Evolutionary conservation across 345 rosid species (phyloP).

Genomic region (Turnera subulata): DNA sequence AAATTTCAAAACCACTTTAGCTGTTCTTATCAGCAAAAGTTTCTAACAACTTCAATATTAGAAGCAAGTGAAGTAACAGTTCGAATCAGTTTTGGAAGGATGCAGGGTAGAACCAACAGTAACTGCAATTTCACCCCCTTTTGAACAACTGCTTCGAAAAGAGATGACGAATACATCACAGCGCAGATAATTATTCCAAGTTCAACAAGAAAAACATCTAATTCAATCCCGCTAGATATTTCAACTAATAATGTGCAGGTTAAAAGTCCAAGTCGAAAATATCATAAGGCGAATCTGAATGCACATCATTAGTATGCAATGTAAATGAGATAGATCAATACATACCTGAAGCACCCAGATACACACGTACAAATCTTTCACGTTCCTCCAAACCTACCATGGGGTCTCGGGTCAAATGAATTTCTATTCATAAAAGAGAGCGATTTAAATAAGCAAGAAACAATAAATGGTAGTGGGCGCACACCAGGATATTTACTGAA

Average conservation of each 20-base stretch:
- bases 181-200: background rate
- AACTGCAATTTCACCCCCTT: background rate
- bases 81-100: background rate
- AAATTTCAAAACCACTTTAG: too few species aligned
- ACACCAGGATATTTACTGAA: conserved; percentile 27
- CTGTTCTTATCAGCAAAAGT: too few species aligned
- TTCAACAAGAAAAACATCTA: background rate
- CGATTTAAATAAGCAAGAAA: background rate
- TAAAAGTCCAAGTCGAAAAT: background rate
- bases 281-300: background rate
- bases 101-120: background rate
- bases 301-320: background rate
- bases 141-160: background rate
- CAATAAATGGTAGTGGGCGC: background rate
- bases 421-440: background rate
- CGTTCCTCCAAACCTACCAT: conserved; percentile 71
- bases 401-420: conserved; percentile 6
- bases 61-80: too few species aligned
- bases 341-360: conserved; percentile 64
- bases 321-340: background rate
- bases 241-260: background rate
- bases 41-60: too few species aligned
- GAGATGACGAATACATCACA: background rate
- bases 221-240: background rate
- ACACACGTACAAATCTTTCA: conserved; percentile 44